phyloP scores from a whole-genome alignment of 352 stramenopile genomes.

The Globisporangium sylvaticum region DNA sequence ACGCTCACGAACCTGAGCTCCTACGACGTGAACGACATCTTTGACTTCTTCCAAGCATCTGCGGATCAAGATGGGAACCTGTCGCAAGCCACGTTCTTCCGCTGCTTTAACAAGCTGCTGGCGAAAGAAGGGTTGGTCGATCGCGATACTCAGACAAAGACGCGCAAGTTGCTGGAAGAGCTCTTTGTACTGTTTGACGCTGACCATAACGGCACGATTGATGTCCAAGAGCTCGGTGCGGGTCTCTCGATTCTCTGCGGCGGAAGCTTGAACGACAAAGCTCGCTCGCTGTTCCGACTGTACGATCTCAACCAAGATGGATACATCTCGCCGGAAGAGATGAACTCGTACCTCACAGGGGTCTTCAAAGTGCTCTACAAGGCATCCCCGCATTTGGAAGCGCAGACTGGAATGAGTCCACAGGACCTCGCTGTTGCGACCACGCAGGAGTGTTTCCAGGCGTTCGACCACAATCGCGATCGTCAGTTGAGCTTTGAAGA shows the following conservation, averaged over 20 bases:
- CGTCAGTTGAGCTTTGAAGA: slow-evolving; percentile 75
- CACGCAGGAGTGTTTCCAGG: slow-evolving; percentile 69
- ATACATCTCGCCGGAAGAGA: slow-evolving; percentile 76
- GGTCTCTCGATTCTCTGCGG: slow-evolving; percentile 87
- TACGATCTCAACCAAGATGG: slow-evolving; percentile 84
- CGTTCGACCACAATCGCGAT: slow-evolving; percentile 77
- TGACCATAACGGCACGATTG: slow-evolving; percentile 76
- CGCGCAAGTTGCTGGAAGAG: slow-evolving; percentile 54
- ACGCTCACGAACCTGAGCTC: slow-evolving; percentile 70
- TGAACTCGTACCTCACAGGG: slow-evolving; percentile 77
- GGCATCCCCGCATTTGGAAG: slow-evolving; percentile 56
- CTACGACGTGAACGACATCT: slow-evolving; percentile 86
- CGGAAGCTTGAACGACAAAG: slow-evolving; percentile 65
- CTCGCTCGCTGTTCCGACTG: slow-evolving; percentile 73
- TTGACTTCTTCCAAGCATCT: slow-evolving; percentile 80
- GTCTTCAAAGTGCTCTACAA: slow-evolving; percentile 88
- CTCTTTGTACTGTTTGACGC: slow-evolving; percentile 83
- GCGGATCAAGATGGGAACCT: slow-evolving; percentile 60
- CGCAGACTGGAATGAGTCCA: slow-evolving; percentile 50
- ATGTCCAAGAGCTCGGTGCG: slow-evolving; percentile 80
- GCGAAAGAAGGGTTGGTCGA: slow-evolving; percentile 36
- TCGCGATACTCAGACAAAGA: slow-evolving; percentile 36
- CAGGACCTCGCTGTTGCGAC: slow-evolving; percentile 70
- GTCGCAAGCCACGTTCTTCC: slow-evolving; percentile 66
- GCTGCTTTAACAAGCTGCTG: slow-evolving; percentile 82